A percentile compares a stretch with the other conserved stretches of the same genome.
Evolutionary conservation across 257 asterid genomes (phyloP).

Genomic region (Cynanchum wilfordii): DNA sequence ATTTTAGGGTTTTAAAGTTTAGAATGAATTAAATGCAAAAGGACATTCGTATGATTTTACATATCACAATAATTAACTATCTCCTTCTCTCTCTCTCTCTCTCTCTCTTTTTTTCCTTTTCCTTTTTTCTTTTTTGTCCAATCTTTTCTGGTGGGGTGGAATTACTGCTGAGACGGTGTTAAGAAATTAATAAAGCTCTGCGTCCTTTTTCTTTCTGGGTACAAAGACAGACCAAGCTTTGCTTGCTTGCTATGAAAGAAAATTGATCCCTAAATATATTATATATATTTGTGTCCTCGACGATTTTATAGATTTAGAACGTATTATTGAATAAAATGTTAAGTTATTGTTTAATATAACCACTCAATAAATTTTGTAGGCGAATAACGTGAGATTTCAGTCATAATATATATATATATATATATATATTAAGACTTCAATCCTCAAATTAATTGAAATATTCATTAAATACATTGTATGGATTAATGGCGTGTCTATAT

Average conservation of each 20-base stretch:
- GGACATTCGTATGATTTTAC: background rate
- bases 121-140: background rate
- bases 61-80: background rate
- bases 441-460: too few relatives aligned
- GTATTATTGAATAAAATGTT: too few relatives aligned
- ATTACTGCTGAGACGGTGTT: background rate
- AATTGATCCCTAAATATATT: background rate
- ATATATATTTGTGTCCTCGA: too few relatives aligned
- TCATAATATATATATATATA: too few relatives aligned
- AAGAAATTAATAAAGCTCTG: background rate
- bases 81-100: too few relatives aligned
- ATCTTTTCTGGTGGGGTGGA: background rate
- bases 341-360: too few relatives aligned
- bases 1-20: background rate
- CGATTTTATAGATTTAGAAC: too few relatives aligned
- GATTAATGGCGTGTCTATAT: background rate
- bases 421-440: too few relatives aligned
- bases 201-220: background rate
- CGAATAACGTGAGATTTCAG: too few relatives aligned
- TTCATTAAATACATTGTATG: too few relatives aligned
- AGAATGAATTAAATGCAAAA: conserved; percentile 5
- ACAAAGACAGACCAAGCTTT: background rate
- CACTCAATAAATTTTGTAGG: too few relatives aligned
- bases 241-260: background rate
- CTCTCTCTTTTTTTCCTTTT: too few relatives aligned